Base-by-base conservation (phyloP, 495 filamentous ascomycete species). In the Xylaria longipes region DNA sequence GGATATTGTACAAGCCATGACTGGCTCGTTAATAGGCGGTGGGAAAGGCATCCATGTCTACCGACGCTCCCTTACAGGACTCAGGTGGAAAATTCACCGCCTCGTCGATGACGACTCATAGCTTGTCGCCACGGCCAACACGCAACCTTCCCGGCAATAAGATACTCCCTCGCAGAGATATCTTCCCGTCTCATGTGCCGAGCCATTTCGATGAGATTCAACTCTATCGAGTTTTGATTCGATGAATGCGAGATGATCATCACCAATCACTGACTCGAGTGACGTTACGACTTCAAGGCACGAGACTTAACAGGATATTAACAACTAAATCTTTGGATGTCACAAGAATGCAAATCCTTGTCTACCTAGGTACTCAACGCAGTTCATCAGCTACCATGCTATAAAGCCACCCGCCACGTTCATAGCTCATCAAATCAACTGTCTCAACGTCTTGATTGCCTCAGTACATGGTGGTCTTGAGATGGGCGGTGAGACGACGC, bases 21-120 rank as follows among this genome's bases (percentile, higher is more conserved):
- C 29, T 66, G 46, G 46, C 46, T 46, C 9, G 12, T 54, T 15
- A 33, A 39, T 8, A 20, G 17, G 29, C 64, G n/a, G 31, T 66
- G 15, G 14, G n/a, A 50, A 4, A 56, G 12, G 20, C 29, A 35
- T 50, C 45, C 63, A 50, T 33, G 25, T 25, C 20, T n/a, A 5
- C 43, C 17, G 43, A 8, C 17, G n/a, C 46, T 46, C n/a, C 39
- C 61, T 25, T 41, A n/a, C 33, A 27, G n/a, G 17, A 37, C 25
- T 65, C 5, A n/a, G 25, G 14, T 37, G 20, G 3, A 48, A 20
- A 25, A 25, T 33, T 67, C 65, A 67, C 65, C 65, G 65, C 65
- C 43, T 60, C 31, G 6, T 58, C 35, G 37, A 27, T 8, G 15
- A 48, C 5, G 37, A 29, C 20, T 43, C 37, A 27, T 63, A 15